Base-by-base conservation (phyloP, 177 flowering plant species). In the Tripterygium wilfordii region DNA sequence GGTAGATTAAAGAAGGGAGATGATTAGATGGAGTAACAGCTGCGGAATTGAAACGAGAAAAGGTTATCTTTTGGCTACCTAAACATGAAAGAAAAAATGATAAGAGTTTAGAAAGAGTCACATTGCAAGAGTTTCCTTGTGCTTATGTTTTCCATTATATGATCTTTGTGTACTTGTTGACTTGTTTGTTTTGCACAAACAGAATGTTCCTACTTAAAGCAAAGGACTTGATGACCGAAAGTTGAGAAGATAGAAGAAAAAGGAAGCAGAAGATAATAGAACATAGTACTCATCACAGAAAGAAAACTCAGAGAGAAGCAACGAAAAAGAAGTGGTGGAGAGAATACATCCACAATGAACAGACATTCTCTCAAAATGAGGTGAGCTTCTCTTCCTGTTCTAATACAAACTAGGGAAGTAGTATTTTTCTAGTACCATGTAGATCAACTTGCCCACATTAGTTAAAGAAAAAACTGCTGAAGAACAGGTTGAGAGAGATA, bases 61-160 rank as follows among this genome's bases (percentile, higher is more conserved):
- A 3, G 28, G n/a, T n/a, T n/a, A n/a, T 49, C 66, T 64, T 67
- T 64, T 56, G 57, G 66, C 44, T 64, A 37, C 41, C 70, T 57
- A 30, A 12, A 42, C 26, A 18, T 10, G 58, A 39, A 64, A 56
- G 68, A 53, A 51, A 68, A 59, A 67, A n/a, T n/a, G 52, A 68
- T 64, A n/a, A 68, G 68, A 62, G 59, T 18, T 48, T 2, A 22
- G 8, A 25, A 15, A 2, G 21, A 37, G 20, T 47, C 36, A 33
- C 43, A 40, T 44, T 33, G 49, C 45, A 48, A 48, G 10, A 35
- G 40, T n/a, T n/a, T n/a, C n/a, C 16, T 25, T 30, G 4, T 22
- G 42, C 21, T 7, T 20, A 24, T 12, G 45, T 35, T 3, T 8
- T 38, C 24, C 24, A 47, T 30, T 47, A 31, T 14, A 0, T n/a